Evolutionary conservation across 2,329 filamentous ascomycete genomes (phyloP).

Genomic region (Penicillium sp.): DNA sequence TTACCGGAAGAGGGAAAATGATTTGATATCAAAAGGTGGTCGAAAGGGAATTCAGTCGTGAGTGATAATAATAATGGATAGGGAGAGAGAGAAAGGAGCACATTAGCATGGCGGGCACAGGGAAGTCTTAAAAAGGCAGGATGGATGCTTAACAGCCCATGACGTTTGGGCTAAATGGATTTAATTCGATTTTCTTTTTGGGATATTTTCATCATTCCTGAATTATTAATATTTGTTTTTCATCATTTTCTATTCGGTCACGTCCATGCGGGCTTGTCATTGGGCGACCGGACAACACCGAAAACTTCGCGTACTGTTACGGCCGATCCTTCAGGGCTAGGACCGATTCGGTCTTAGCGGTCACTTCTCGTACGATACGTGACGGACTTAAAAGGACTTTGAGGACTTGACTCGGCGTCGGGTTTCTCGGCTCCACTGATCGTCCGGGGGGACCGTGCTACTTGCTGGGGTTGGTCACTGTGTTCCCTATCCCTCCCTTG

Average conservation of each 20-base stretch:
- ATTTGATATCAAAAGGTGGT: background rate
- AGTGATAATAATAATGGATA: conserved; percentile 2
- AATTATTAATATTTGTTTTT: background rate
- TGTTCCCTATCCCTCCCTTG: background rate
- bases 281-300: conserved; percentile 1
- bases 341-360: conserved; percentile 14
- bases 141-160: background rate
- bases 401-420: background rate
- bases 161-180: conserved; percentile 1
- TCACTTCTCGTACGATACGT: conserved; percentile 7
- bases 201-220: background rate
- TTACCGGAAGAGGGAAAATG: background rate
- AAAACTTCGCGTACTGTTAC: conserved; percentile 1
- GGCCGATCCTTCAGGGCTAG: conserved; percentile 9
- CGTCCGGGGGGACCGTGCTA: conserved; percentile 12
- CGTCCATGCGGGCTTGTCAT: background rate
- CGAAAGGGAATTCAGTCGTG: conserved; percentile 1
- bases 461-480: conserved; percentile 7
- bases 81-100: background rate
- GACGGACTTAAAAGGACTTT: background rate
- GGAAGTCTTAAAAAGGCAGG: conserved; percentile 6
- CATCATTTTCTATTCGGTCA: background rate
- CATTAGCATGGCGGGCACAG: background rate
- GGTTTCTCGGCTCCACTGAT: conserved; percentile 25
- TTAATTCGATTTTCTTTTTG: background rate